A percentile compares a stretch with the other conserved stretches of the same genome.
phyloP scores from a whole-genome alignment of 129 eudicot genomes.

The Kitagawia praeruptora region DNA sequence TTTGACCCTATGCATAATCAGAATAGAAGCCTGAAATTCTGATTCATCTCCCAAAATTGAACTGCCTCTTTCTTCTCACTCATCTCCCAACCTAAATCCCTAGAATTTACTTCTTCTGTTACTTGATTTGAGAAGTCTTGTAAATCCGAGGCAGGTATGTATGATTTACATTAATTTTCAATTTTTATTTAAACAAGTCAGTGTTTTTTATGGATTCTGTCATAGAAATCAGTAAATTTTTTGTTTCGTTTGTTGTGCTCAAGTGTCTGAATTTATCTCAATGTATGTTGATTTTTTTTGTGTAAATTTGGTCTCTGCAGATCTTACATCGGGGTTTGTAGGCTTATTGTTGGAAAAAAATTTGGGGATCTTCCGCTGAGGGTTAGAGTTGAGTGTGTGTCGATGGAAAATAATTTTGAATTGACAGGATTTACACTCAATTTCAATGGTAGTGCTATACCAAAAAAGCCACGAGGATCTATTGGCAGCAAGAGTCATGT shows the following conservation, averaged over 20 bases:
- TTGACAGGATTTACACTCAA: constrained; percentile 1
- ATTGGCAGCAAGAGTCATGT: constrained; percentile 43
- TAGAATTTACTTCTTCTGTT: no score
- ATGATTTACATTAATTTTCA: no score
- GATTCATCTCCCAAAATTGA: no score
- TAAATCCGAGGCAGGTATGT: neutral
- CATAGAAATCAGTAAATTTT: neutral
- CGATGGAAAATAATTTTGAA: constrained; percentile 62
- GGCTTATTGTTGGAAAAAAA: constrained; percentile 38
- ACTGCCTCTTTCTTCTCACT: no score
- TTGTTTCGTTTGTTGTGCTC: neutral
- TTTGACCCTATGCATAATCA: no score
- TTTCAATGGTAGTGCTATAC: constrained; percentile 38
- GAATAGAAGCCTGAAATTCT: no score
- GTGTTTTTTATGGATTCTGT: constrained; percentile 4
- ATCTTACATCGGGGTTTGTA: constrained; percentile 43
- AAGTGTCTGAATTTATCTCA: constrained; percentile 7
- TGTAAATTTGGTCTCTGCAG: constrained; percentile 35
- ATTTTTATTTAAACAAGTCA: neutral
- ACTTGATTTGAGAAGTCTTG: no score
- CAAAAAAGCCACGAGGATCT: constrained; percentile 62
- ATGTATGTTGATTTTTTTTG: constrained; percentile 22
- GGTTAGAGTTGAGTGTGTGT: constrained; percentile 39
- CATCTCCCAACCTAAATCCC: no score
- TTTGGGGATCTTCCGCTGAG: constrained; percentile 33